A percentile compares a stretch with the other conserved stretches of the same genome.
These are phyloP conservation scores for Phenoliferia sp. DNA, from an alignment of 1,284 basidiomycete species.

Conservation along the genomic window DNA sequence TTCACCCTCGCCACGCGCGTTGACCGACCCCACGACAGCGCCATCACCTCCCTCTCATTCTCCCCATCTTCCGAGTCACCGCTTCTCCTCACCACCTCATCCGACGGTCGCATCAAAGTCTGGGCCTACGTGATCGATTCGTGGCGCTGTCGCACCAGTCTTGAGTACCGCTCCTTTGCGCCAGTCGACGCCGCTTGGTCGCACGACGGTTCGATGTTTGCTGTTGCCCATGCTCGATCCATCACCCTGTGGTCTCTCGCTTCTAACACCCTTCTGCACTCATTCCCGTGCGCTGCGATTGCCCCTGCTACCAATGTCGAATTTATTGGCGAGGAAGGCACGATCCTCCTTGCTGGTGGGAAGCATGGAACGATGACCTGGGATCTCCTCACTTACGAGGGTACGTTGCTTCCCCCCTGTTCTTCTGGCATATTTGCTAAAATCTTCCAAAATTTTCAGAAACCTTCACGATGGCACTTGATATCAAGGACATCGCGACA, in stretches of 20 bases:
- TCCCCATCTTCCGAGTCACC: constrained; percentile 39
- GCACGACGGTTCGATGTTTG: constrained; percentile 78
- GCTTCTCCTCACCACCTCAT: constrained; percentile 45
- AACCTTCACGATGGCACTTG: constrained; percentile 12
- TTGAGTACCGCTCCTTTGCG: constrained; percentile 58
- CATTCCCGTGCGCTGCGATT: constrained; percentile 58
- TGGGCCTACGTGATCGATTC: constrained; percentile 39
- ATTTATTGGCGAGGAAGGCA: constrained; percentile 62
- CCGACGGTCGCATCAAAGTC: constrained; percentile 46
- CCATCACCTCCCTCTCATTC: constrained; percentile 62
- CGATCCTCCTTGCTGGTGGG: constrained; percentile 54
- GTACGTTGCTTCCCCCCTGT: constrained; percentile 48
- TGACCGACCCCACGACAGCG: constrained; percentile 75
- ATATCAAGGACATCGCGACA: constrained; percentile 10
- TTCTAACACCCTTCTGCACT: constrained; percentile 57
- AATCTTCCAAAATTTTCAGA: constrained; percentile 32
- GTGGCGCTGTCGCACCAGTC: constrained; percentile 52
- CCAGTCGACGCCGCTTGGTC: constrained; percentile 72
- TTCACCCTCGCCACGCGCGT: constrained; percentile 73
- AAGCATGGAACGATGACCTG: constrained; percentile 61
- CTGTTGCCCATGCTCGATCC: constrained; percentile 62
- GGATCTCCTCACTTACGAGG: constrained; percentile 69
- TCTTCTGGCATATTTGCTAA: constrained; percentile 42
- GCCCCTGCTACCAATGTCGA: constrained; percentile 35
- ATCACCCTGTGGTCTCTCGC: constrained; percentile 72